Percentiles rank a stretch among this genome's conserved stretches.
Conservation (phyloP, 352 stramenopile genomes). For the Phytophthora constricta region DNA sequence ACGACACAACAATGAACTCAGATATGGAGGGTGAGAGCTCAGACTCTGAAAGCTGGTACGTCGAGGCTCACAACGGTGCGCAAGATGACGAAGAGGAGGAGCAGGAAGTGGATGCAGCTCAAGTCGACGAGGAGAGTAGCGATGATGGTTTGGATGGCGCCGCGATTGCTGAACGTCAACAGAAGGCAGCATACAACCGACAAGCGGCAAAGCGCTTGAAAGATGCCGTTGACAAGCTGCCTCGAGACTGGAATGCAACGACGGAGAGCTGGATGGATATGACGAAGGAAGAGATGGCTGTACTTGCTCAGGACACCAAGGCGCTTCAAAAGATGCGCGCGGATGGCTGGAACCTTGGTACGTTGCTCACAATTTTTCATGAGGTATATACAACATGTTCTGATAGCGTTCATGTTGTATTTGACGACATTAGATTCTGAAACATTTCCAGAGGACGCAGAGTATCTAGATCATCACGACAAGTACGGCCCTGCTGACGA, state of each 20-base stretch:
- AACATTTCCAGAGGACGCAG: neutral
- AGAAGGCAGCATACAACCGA: neutral
- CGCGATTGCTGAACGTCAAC: neutral
- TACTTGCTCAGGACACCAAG: constrained; percentile 3
- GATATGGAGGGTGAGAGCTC: neutral
- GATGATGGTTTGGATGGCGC: neutral
- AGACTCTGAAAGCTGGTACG: neutral
- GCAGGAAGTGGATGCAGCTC: neutral
- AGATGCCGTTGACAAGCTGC: neutral
- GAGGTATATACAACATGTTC: constrained; percentile 11
- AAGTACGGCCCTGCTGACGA: constrained; percentile 1
- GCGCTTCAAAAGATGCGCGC: constrained; percentile 9
- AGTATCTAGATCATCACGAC: neutral
- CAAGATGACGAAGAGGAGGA: neutral
- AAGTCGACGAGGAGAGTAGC: neutral
- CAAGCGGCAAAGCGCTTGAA: neutral
- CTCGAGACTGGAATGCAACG: neutral
- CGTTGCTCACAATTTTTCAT: neutral
- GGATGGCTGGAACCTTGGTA: constrained; percentile 20
- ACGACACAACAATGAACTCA: too few species aligned
- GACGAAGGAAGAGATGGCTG: constrained; percentile 1
- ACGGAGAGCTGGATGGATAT: neutral
- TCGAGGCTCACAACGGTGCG: neutral
- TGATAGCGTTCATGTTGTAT: constrained; percentile 9
- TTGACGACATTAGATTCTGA: constrained; percentile 1